Evolutionary conservation across 2,329 filamentous ascomycete species (phyloP), one percentile per base, ranked within the genome.

Genomic region (Penicillium sp.): DNA sequence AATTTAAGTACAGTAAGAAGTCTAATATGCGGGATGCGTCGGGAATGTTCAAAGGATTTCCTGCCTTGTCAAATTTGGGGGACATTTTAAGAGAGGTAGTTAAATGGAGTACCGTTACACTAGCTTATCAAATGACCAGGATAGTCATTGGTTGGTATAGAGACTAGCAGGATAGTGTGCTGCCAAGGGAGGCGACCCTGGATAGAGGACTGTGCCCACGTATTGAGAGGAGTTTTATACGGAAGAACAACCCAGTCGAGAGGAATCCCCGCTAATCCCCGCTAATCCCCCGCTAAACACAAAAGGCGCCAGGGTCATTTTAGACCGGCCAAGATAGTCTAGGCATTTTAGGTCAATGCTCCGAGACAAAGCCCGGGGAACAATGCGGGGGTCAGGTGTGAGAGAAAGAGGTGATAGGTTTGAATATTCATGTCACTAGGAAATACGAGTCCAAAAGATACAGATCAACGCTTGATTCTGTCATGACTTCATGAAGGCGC

Each of bases 401-500:
- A 22, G 4, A 2, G 4, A 22, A n/a, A n/a, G n/a, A n/a, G n/a
- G n/a, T n/a, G n/a, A 22, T 22, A 22, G 22, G 22, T 22, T 22
- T 2, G 22, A 22, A 22, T 22, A 22, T 22, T 22, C 22, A 22
- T n/a, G n/a, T n/a, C n/a, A n/a, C n/a, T n/a, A n/a, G n/a, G n/a
- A 22, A 22, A 22, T 22, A 22, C 22, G 14, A 19, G 42, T 44
- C 25, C 41, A 31, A 45, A 25, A 33, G 11, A 31, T 48, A 48
- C 51, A 53, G 51, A 52, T 52, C 41, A 51, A 50, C 43, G 55
- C 50, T 60, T 41, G 53, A 54, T 54, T 49, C 53, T 51, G 59
- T 52, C 60, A 61, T 58, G 33, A 55, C 36, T 50, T 54, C 49
- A 49, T 58, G 44, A 57, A 57, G 37, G 38, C 35, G 45, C 44